Evolutionary conservation across 805 yeast genomes (phyloP).

Genomic region (Candida patagonica): DNA sequence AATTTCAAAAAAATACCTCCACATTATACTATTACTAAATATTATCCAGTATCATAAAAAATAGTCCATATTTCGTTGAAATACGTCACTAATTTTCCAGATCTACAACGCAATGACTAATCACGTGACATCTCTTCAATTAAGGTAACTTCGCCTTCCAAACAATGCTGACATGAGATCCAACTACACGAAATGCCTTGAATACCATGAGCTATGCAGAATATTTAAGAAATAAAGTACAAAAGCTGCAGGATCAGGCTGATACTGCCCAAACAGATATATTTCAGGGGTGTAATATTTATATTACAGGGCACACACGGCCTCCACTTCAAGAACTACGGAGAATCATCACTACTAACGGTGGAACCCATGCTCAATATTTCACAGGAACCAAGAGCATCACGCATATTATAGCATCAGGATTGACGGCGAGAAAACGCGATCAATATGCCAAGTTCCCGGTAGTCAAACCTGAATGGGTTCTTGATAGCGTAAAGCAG

Average conservation of each 20-base stretch:
- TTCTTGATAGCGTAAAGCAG: constrained; percentile 49
- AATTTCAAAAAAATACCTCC: too few relatives aligned
- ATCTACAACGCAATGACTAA: too few relatives aligned
- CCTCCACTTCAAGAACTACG: constrained; percentile 74
- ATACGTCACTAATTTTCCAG: too few relatives aligned
- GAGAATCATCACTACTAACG: constrained; percentile 60
- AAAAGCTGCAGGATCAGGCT: constrained; percentile 1
- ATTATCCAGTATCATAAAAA: too few relatives aligned
- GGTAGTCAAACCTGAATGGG: constrained; percentile 81
- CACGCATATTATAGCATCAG: constrained; percentile 77
- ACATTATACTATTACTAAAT: too few relatives aligned
- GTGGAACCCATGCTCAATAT: constrained; percentile 68
- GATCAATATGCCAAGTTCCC: constrained; percentile 55
- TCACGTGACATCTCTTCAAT: too few relatives aligned
- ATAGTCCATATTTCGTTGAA: too few relatives aligned
- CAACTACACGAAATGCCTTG: background rate
- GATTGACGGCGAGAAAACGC: constrained; percentile 67
- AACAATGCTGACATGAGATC: too few relatives aligned
- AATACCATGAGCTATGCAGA: constrained; percentile 1
- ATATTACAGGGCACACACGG: constrained; percentile 81
- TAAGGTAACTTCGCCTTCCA: too few relatives aligned
- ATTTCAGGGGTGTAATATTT: constrained; percentile 55
- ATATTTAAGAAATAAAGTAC: constrained; percentile 1
- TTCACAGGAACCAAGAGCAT: constrained; percentile 62
- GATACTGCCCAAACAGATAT: constrained; percentile 32